Evolutionary conservation across 2,329 filamentous ascomycete species (phyloP), one percentile per base, ranked within the genome.

Genomic region (Neodidymelliopsis sp.): DNA sequence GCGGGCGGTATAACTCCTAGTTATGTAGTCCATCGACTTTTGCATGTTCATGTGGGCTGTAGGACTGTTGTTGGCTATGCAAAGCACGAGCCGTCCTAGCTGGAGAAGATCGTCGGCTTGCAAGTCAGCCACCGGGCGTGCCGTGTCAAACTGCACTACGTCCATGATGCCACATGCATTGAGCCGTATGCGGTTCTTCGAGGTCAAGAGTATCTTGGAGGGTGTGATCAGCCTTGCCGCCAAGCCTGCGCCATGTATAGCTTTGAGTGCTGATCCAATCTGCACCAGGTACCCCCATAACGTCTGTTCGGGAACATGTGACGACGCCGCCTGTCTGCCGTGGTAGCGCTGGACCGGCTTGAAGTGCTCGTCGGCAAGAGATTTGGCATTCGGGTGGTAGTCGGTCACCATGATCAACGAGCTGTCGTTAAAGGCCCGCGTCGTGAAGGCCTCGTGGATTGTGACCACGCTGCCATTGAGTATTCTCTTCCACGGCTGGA

Each of bases 211-310:
- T 48, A 99, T 87, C 71, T 97, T 97, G 74, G 85, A 93, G 10
- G 90, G 81, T 50, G 94, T 90, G 34, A 99, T 85, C 41, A 93
- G 88, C 37, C 92, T 84, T 27, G 92, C 93, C 16, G 94, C 93
- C 29, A 97, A 79, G 15, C 89, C 89, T 45, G 82, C 84, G 10
- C 82, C 81, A 68, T 99, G 94, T 28, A 99, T 93, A 0, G 89
- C 83, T 67, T 90, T 93, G 25, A 99, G 77, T 1, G 90, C 94
- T 57, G 89, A 94, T 28, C 91, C 87, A 53, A 99, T 87, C 71
- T 99, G 94, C 5, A 92, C 88, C 52, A 97, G 85, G 70, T 97
- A 99, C 33, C 86, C 85, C 94, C 94, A 99, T 2, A 99, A 75
- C 1, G 90, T 80, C 46, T 86, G 84, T 71, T 97, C 93, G 80